Base-by-base conservation (phyloP, 768 basidiomycete species). In the Galerina marginata region DNA sequence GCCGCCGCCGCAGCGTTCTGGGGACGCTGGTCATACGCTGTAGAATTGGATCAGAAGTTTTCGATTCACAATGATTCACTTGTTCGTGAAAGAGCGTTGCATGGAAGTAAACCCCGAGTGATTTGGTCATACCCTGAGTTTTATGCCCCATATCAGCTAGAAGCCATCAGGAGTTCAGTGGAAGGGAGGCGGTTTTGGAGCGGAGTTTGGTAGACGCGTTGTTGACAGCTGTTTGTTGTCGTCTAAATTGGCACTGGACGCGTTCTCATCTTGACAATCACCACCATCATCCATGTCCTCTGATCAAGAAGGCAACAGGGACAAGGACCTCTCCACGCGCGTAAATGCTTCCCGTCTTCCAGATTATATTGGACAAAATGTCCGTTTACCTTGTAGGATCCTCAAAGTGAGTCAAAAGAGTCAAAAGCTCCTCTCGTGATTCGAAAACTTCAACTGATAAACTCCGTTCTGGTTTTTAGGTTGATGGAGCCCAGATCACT, bases 261-360 rank as follows among this genome's bases (percentile, higher is more conserved):
- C 61, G 45, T 60, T 39, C 49, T 61, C 33, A 40, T 46, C 16
- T 50, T 23, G 37, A 56, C 50, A 51, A 25, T 45, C 33, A 56
- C 59, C 52, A 60, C 56, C 29, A n/a, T n/a, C n/a, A n/a, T n/a
- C n/a, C n/a, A 71, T 69, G 70, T 62, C 36, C 60, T 54, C 55
- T 10, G 61, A 55, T 36, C 49, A 62, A 55, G 51, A 51, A 36
- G 55, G 46, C 15, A 50, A 54, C 45, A 61, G 56, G 39, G 50
- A 61, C 46, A 59, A 65, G 39, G 64, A 70, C 42, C 65, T 72
- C 50, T 77, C 79, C 9, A 74, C 85, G 20, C 84, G 89, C 64
- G 84, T 90, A 65, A 92, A 92, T 69, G 81, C 84, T 25, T 81
- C 83, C 1, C 82, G 82, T 59, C 79, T 92, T 7, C 67, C 79